Conservation (phyloP, 148 eudicot genomes). For the Pharnaceum exiguum region DNA sequence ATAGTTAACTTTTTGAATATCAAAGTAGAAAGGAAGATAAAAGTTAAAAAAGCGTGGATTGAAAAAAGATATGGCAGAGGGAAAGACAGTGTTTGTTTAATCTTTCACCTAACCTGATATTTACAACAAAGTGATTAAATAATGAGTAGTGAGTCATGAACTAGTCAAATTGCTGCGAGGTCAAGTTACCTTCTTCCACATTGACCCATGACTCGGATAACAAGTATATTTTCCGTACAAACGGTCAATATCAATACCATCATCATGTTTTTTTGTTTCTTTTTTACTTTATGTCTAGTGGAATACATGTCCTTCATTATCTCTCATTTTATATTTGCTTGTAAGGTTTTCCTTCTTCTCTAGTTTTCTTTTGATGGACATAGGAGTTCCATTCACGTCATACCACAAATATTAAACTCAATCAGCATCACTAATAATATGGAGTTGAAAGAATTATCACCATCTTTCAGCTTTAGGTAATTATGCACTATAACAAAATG, state of each 20-base stretch:
- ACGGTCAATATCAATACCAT: slow-evolving; percentile 3
- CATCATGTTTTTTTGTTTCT: too few relatives aligned
- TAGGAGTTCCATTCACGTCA: too few relatives aligned
- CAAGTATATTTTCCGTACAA: slow-evolving; percentile 23
- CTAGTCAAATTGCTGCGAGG: neutral
- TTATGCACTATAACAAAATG: too few relatives aligned
- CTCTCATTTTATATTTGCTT: too few relatives aligned
- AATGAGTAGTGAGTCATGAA: neutral
- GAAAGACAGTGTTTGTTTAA: slow-evolving; percentile 3
- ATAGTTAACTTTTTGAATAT: neutral
- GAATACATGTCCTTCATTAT: too few relatives aligned
- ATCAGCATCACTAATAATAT: too few relatives aligned
- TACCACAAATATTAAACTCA: too few relatives aligned
- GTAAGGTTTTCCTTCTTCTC: too few relatives aligned
- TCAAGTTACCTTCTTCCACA: slow-evolving; percentile 4
- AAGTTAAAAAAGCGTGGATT: neutral
- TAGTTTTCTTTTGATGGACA: too few relatives aligned
- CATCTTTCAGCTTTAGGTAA: too few relatives aligned
- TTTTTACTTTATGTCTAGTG: too few relatives aligned
- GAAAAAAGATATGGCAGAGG: neutral
- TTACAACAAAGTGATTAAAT: slow-evolving; percentile 1
- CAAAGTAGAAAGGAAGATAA: neutral
- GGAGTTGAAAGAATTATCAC: too few relatives aligned
- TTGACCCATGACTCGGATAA: neutral
- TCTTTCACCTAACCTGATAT: neutral